phyloP scores from a whole-genome alignment of 495 filamentous ascomycete species.

The Thermothielavioides terrestris region DNA sequence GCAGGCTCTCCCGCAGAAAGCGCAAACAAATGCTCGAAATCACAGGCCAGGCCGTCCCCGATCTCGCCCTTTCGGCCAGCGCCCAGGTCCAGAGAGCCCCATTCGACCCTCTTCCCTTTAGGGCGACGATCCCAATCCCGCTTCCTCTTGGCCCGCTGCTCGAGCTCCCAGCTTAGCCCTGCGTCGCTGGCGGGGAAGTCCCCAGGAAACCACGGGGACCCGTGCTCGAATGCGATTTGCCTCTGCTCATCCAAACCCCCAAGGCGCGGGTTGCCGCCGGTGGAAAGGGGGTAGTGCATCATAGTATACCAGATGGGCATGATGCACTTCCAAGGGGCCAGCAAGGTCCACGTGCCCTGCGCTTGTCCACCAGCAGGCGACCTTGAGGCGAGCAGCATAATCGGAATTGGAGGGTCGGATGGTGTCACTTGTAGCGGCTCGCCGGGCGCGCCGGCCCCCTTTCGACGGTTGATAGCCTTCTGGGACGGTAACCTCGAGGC shows the following conservation, averaged over 20 bases:
- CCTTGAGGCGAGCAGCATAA: conserved; percentile 59
- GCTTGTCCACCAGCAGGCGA: conserved; percentile 34
- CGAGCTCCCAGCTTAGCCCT: conserved; percentile 66
- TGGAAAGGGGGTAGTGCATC: conserved; percentile 76
- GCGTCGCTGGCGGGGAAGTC: conserved; percentile 80
- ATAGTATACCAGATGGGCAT: conserved; percentile 76
- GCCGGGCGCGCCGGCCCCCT: conserved; percentile 57
- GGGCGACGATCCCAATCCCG: conserved; percentile 69
- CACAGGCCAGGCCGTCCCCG: conserved; percentile 77
- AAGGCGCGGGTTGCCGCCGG: conserved; percentile 69
- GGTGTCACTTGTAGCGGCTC: conserved; percentile 46
- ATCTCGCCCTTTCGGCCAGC: conserved; percentile 72
- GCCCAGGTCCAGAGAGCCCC: conserved; percentile 66
- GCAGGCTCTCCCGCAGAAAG: conserved; percentile 4
- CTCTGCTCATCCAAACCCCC: conserved; percentile 72
- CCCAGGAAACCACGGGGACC: conserved; percentile 73
- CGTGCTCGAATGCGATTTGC: conserved; percentile 78
- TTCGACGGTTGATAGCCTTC: conserved; percentile 79
- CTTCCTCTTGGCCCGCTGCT: conserved; percentile 52
- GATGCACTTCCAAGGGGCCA: conserved; percentile 90
- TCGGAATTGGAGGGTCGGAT: conserved; percentile 74
- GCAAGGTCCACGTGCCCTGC: conserved; percentile 71
- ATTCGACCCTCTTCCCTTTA: conserved; percentile 72
- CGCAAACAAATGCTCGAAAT: conserved; percentile 62
- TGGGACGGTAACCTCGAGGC: conserved; percentile 66